phyloP scores from a whole-genome alignment of 352 stramenopile genomes.

The Ophiocytium majus region DNA sequence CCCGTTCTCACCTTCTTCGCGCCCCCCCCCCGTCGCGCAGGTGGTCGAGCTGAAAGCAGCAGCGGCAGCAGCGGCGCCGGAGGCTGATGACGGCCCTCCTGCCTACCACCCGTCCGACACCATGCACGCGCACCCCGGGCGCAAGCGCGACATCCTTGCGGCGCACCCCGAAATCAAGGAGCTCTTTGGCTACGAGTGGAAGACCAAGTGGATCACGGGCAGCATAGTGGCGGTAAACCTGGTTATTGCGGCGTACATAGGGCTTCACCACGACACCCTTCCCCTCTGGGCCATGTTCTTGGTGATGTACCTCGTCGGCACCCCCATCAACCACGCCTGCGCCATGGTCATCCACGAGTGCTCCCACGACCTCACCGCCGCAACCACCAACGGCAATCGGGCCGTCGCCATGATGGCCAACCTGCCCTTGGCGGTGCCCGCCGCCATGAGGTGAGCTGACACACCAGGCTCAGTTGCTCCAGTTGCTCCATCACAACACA shows the following conservation, averaged over 20 bases:
- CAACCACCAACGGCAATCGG: constrained; percentile 80
- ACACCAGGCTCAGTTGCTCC: background rate
- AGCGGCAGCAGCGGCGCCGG: no score
- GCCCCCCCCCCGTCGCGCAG: background rate
- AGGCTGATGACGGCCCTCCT: background rate
- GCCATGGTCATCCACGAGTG: constrained; percentile 93
- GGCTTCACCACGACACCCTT: background rate
- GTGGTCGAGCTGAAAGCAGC: background rate
- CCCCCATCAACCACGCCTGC: constrained; percentile 78
- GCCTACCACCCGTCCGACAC: background rate
- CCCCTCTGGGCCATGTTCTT: background rate
- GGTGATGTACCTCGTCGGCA: constrained; percentile 12
- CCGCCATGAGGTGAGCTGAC: constrained; percentile 63
- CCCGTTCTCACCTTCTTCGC: background rate
- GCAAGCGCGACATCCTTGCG: constrained; percentile 18
- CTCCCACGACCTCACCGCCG: constrained; percentile 90
- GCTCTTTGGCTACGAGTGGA: constrained; percentile 24
- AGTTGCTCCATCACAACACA: no score
- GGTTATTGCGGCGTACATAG: background rate
- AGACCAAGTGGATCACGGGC: constrained; percentile 20
- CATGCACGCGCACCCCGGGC: constrained; percentile 8
- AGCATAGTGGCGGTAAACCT: background rate
- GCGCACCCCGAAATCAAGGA: constrained; percentile 19
- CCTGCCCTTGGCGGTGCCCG: constrained; percentile 83
- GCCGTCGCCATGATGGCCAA: constrained; percentile 86